Base-by-base conservation (phyloP, 306 rosid species). In the Cicer cuneatum region DNA sequence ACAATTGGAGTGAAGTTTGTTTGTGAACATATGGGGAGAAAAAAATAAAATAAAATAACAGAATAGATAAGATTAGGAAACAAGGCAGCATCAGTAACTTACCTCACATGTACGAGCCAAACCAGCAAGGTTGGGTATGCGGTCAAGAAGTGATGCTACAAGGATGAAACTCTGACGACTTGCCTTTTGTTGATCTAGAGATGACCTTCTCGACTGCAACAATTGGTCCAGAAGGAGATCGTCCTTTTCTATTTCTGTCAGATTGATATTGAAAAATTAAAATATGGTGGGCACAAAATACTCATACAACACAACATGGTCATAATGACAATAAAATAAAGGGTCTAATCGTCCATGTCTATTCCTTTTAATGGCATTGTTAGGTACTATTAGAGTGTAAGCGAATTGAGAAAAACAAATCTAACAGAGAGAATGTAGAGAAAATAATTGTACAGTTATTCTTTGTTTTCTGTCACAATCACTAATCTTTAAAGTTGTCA, bases 31-130 rank as follows among this genome's bases (percentile, higher is more conserved):
- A 63, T 47, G 45, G 57, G 15, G 10, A 14, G 49, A 70, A 16
- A 67, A 1, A 33, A 8, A 62, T 49, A 24, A 49, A 51, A 18
- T 11, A 45, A 38, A 12, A 19, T 3, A 14, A 59, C 19, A 54
- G 33, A 66, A 78, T 7, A 63, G n/a, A 75, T 43, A 57, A 58
- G 19, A 47, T 66, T 42, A 37, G 10, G 37, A 73, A 73, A 62
- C 18, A 71, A n/a, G 40, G 64, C 5, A 70, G 49, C 72, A 46
- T 59, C 58, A 46, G 84, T 8, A 51, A 78, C 85, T 69, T 56
- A 93, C 98, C 93, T 89, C 98, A 66, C 98, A 94, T 46, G 98
- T 90, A 63, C 98, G 90, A 48, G 97, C 94, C 85, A 94, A 82
- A 45, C 98, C 98, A 12, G 98, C 97, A 72, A 94, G 92, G 77